Base-by-base conservation (phyloP, 306 rosid genomes). In the Abrus precatorius region DNA sequence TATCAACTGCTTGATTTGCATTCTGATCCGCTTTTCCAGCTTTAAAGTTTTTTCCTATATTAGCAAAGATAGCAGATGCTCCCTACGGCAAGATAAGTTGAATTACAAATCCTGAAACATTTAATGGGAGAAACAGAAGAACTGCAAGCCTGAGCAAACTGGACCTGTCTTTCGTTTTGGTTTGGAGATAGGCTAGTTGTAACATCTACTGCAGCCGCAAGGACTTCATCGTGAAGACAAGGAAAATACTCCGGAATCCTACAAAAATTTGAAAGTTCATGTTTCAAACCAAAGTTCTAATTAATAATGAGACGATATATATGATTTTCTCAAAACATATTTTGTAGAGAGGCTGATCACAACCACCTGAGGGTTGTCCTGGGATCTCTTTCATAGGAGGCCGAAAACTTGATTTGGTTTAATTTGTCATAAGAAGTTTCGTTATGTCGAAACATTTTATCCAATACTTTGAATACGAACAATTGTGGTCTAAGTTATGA, bases 201-300 rank as follows among this genome's bases (percentile, higher is more conserved):
- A 76, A 87, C 87, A 67, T 85, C 92, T 62, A 84, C 85, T 59
- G 92, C 90, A 62, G 91, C 93, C 74, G 87, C 91, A 71, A 91
- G 88, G 79, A 92, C 93, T 77, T 86, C 84, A 87, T 92, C 95
- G 53, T 94, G 88, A 68, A 92, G 98, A 79, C 90, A 80, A 72
- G 97, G 89, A 82, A 85, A 82, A 69, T 89, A 86, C 74, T 88
- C 97, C 3, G 88, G 87, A 87, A 75, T 85, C 92, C 98, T 94
- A 83, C 82, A 84, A 45, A 36, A 77, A 50, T 83, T 77, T 50
- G 43, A 27, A 80, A 9, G 62, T 55, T 64, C 36, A 40, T 13
- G 20, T 49, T 48, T 50, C 53, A 64, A 53, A 64, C 59, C 43
- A 68, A 28, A n/a, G 57, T 30, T 72, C 74, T 71, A 84, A 75